A percentile compares a stretch with the other conserved stretches of the same genome.
Conservation (phyloP, 2,329 filamentous ascomycete genomes). For the Alternaria viburni region DNA sequence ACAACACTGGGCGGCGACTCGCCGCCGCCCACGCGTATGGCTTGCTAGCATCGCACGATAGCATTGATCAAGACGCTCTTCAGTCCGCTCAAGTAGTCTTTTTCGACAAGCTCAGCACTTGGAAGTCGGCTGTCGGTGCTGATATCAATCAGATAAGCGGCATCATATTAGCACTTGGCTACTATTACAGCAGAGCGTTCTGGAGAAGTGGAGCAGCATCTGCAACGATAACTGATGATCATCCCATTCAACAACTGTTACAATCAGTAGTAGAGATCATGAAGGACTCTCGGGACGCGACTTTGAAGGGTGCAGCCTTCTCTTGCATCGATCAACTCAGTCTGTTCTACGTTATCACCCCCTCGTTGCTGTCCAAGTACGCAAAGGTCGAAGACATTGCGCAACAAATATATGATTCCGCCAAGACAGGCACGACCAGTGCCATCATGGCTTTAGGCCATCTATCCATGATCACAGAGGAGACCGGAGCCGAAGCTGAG, state of each 20-base stretch:
- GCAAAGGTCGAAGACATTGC: conserved; percentile 58
- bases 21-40: conserved; percentile 75
- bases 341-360: conserved; percentile 63
- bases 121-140: conserved; percentile 66
- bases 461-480: conserved; percentile 68
- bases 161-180: conserved; percentile 64
- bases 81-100: conserved; percentile 55
- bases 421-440: conserved; percentile 80
- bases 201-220: conserved; percentile 53
- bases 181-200: conserved; percentile 62
- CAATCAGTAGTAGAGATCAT: conserved; percentile 59
- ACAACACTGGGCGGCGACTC: conserved; percentile 71
- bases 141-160: conserved; percentile 66
- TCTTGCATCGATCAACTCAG: conserved; percentile 67
- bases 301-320: conserved; percentile 64
- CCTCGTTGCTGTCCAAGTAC: conserved; percentile 42
- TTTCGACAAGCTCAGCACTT: conserved; percentile 55
- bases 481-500: conserved; percentile 42
- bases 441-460: conserved; percentile 83
- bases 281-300: conserved; percentile 60
- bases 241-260: conserved; percentile 52
- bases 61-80: conserved; percentile 51
- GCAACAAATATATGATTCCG: conserved; percentile 68
- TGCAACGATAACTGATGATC: conserved; percentile 34
- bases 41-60: conserved; percentile 72